Base-by-base conservation (phyloP, 1,284 basidiomycete genomes). In the Puccinia coronata region DNA sequence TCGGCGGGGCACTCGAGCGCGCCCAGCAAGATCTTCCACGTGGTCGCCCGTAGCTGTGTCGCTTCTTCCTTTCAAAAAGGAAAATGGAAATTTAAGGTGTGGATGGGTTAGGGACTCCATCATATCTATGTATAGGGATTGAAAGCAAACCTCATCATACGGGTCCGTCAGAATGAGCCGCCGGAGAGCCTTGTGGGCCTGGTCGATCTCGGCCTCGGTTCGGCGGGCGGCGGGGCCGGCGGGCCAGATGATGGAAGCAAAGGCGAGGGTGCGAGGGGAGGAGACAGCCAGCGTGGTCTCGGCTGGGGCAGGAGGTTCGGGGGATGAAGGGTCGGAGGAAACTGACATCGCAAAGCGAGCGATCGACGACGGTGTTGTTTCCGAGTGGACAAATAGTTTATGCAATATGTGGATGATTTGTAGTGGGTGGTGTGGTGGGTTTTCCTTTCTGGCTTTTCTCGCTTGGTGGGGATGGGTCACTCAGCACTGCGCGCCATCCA, bases 21-120 rank as follows among this genome's bases (percentile, higher is more conserved):
- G 41, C 78, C 78, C 18, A 80, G 57, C 20, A 80, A 51, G 57
- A 80, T 80, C 43, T 80, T 80, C 78, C 78, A 80, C 12, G 78
- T 80, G 11, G 69, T 80, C 8, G 78, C 31, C 25, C 78, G 25
- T 6, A 80, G 49, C 43, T 80, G 67, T 28, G 47, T 57, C 5
- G 78, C 78, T 36, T 80, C 78, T n/a, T 16, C 14, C 49, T 69
- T 80, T 55, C 28, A 71, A 20, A 36, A 65, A 34, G 6, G 5
- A 25, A 57, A 67, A 41, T 18, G n/a, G 31, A 6, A 14, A 5
- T 25, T 25, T 63, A 12, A 11, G 39, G 61, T 25, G 20, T 67
- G n/a, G n/a, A n/a, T n/a, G n/a, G n/a, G 36, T 67, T 34, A 47
- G 43, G 14, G 31, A n/a, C 28, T 67, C 14, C n/a, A 12, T 34